A percentile compares a stretch with the other conserved stretches of the same genome.
These are phyloP conservation scores for Agaricus subrufescens DNA, from an alignment of 768 basidiomycete genomes.

Conservation along the genomic window DNA sequence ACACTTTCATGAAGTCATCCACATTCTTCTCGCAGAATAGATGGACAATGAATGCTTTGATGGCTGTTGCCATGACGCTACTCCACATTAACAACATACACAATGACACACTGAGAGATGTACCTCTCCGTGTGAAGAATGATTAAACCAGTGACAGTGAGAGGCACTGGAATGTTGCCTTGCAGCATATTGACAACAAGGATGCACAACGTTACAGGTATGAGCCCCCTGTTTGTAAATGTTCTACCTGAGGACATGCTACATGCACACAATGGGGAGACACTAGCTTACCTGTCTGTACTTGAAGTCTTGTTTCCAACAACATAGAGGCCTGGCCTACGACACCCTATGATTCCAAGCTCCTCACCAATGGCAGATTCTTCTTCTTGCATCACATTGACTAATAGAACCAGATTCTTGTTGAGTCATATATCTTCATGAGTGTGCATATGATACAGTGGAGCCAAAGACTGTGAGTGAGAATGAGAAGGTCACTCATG, in stretches of 20 bases:
- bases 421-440: conserved; percentile 89
- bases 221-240: conserved; percentile 85
- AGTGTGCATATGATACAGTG: conserved; percentile 80
- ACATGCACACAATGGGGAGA: background rate
- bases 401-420: conserved; percentile 76
- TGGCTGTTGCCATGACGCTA: conserved; percentile 78
- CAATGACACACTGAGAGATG: conserved; percentile 12
- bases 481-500: conserved; percentile 66
- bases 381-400: conserved; percentile 83
- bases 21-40: conserved; percentile 88
- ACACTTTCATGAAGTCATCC: conserved; percentile 91
- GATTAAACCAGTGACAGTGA: conserved; percentile 82
- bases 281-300: conserved; percentile 65
- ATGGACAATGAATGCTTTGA: conserved; percentile 91
- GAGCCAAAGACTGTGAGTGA: conserved; percentile 90
- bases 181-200: conserved; percentile 93
- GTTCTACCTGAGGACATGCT: conserved; percentile 52
- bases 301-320: conserved; percentile 77
- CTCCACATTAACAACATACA: conserved; percentile 1
- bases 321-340: conserved; percentile 78
- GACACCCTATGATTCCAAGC: conserved; percentile 86
- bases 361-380: conserved; percentile 91
- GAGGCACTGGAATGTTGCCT: conserved; percentile 74
- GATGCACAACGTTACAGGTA: conserved; percentile 92
- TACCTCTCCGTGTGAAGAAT: conserved; percentile 91